A percentile compares a stretch with the other conserved stretches of the same genome.
phyloP scores from a whole-genome alignment of 306 rosid genomes.

The Cercis canadensis region DNA sequence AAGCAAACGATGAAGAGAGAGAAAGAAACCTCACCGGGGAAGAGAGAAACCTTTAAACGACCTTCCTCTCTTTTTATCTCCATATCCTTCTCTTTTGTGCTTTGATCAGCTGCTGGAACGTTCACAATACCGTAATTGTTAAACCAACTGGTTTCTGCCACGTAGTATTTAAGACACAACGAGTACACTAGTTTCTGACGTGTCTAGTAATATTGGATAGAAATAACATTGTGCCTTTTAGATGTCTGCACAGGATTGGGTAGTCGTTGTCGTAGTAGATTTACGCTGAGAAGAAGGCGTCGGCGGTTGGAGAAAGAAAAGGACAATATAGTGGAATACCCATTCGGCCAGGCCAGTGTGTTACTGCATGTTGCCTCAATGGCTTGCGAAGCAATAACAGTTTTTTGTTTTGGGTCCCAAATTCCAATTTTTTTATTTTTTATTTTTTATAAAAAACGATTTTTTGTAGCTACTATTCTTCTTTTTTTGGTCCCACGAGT shows the following conservation, averaged over 20 bases:
- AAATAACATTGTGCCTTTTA: background rate
- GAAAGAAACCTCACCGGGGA: background rate
- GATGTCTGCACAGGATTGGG: background rate
- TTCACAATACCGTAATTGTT: background rate
- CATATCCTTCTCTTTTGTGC: slow-evolving; percentile 6
- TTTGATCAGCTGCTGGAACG: slow-evolving; percentile 7
- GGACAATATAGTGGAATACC: slow-evolving; percentile 33
- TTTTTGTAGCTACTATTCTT: no score
- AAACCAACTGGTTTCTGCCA: background rate
- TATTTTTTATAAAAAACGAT: no score
- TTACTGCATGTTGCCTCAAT: slow-evolving; percentile 13
- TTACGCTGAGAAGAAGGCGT: slow-evolving; percentile 23
- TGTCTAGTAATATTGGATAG: background rate
- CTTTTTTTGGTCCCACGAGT: no score
- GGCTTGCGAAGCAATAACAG: background rate
- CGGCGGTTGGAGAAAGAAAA: slow-evolving; percentile 53
- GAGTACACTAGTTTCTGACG: no score
- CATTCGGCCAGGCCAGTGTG: slow-evolving; percentile 24
- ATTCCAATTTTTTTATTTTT: background rate
- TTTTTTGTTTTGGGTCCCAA: slow-evolving; percentile 19
- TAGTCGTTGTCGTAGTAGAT: background rate
- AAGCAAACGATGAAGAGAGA: slow-evolving; percentile 45
- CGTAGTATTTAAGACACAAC: background rate
- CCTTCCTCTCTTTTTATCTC: slow-evolving; percentile 32
- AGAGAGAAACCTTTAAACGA: slow-evolving; percentile 51